phyloP scores from a whole-genome alignment of 768 basidiomycete genomes.

The Galerina sulciceps region DNA sequence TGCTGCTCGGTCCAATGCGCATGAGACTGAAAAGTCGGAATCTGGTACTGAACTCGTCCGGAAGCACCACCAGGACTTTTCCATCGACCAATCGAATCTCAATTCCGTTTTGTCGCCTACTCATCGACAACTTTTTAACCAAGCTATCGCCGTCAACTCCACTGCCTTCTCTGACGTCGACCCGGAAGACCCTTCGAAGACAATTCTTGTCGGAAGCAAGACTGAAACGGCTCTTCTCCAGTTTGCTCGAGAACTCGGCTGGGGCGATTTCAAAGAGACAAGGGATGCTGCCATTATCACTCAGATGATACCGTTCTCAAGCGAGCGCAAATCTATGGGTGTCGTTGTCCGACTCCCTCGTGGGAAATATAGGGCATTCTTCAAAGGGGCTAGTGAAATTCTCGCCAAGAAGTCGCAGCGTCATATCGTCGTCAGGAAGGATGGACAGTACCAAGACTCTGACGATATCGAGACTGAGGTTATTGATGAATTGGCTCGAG shows the following conservation, averaged over 20 bases:
- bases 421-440: constrained; percentile 71
- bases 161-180: constrained; percentile 86
- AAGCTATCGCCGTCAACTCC: constrained; percentile 88
- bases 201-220: constrained; percentile 86
- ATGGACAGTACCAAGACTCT: constrained; percentile 26
- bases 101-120: constrained; percentile 64
- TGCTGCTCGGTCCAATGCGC: constrained; percentile 70
- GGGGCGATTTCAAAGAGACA: constrained; percentile 71
- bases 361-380: constrained; percentile 67
- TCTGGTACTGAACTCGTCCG: constrained; percentile 32
- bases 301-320: constrained; percentile 94
- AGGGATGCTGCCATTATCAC: constrained; percentile 66
- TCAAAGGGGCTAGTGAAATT: constrained; percentile 96
- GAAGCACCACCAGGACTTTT: constrained; percentile 74
- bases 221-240: constrained; percentile 91
- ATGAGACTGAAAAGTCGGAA: constrained; percentile 45
- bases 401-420: constrained; percentile 74
- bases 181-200: neutral
- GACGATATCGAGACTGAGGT: constrained; percentile 53
- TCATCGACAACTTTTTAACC: constrained; percentile 74
- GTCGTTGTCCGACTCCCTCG: constrained; percentile 71
- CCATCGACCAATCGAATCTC: constrained; percentile 78
- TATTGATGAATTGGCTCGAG: constrained; percentile 70
- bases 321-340: constrained; percentile 94
- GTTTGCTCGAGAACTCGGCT: constrained; percentile 81